Evolutionary conservation across 495 filamentous ascomycete species (phyloP).

Genomic region (Xylaria venustula): DNA sequence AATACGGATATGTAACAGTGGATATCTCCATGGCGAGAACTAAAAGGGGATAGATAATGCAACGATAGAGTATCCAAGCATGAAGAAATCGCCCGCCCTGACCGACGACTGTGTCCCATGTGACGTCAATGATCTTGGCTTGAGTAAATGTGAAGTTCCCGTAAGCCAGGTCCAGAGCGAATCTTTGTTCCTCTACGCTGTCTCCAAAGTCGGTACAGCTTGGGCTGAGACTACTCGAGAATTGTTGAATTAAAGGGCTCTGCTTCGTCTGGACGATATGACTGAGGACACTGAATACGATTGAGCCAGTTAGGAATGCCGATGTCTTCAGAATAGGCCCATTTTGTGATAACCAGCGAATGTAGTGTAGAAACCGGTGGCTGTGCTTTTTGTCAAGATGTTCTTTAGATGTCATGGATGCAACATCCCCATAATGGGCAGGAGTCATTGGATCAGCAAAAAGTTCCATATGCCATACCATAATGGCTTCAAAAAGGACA

Average conservation of each 20-base stretch:
- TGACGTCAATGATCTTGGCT: constrained; percentile 9
- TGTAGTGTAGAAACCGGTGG: background rate
- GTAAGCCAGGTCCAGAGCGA: constrained; percentile 1
- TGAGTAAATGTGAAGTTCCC: constrained; percentile 13
- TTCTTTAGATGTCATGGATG: background rate
- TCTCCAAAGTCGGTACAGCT: background rate
- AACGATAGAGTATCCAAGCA: constrained; percentile 6
- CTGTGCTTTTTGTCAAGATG: background rate
- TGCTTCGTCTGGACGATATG: background rate
- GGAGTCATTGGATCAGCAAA: no score
- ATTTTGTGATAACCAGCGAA: background rate
- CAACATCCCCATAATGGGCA: background rate
- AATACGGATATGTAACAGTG: constrained; percentile 3
- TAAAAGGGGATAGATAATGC: constrained; percentile 9
- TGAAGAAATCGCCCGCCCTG: constrained; percentile 13
- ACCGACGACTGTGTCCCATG: constrained; percentile 9
- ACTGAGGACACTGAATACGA: background rate
- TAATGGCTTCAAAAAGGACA: no score
- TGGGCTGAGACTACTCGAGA: background rate
- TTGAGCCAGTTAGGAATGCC: background rate
- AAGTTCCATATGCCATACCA: no score
- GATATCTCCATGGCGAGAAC: constrained; percentile 11
- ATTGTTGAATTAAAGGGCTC: background rate
- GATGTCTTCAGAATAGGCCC: background rate
- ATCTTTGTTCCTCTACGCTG: background rate